Percentiles rank a stretch among this genome's conserved stretches.
These are phyloP conservation scores for Alternaria gaisen DNA, from an alignment of 2,329 filamentous ascomycete genomes.

Conservation along the genomic window DNA sequence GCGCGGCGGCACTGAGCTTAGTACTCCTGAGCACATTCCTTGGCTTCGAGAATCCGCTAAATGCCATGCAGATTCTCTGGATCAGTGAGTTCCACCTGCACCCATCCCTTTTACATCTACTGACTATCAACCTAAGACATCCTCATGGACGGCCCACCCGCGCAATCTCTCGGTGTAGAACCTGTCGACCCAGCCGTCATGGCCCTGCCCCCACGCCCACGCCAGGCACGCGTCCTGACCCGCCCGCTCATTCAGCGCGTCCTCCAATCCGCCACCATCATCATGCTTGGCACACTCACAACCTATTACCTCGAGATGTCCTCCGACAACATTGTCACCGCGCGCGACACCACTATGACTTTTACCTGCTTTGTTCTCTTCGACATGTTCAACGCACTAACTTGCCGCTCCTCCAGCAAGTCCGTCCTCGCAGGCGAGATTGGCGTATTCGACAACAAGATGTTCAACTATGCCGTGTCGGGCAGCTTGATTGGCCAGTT, in stretches of 20 bases:
- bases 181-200: slow-evolving; percentile 94
- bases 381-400: slow-evolving; percentile 98
- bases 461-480: slow-evolving; percentile 96
- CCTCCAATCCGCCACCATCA: slow-evolving; percentile 83
- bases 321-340: slow-evolving; percentile 80
- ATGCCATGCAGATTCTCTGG: slow-evolving; percentile 99
- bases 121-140: slow-evolving; percentile 72
- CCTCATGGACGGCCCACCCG: slow-evolving; percentile 98
- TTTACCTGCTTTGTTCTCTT: slow-evolving; percentile 99
- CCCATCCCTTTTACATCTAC: slow-evolving; percentile 8
- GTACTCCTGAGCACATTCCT: slow-evolving; percentile 92
- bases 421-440: slow-evolving; percentile 87
- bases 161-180: slow-evolving; percentile 95
- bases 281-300: slow-evolving; percentile 90
- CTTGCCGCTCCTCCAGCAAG: slow-evolving; percentile 90
- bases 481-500: slow-evolving; percentile 86
- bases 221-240: slow-evolving; percentile 91
- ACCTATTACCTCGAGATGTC: slow-evolving; percentile 94
- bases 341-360: slow-evolving; percentile 97
- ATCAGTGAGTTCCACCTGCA: slow-evolving; percentile 75
- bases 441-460: slow-evolving; percentile 81
- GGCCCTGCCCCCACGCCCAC: slow-evolving; percentile 85
- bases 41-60: slow-evolving; percentile 93
- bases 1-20: slow-evolving; percentile 88
- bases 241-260: slow-evolving; percentile 82